Evolutionary conservation across 768 basidiomycete genomes (phyloP).

Genomic region (Termitomyces sp.): DNA sequence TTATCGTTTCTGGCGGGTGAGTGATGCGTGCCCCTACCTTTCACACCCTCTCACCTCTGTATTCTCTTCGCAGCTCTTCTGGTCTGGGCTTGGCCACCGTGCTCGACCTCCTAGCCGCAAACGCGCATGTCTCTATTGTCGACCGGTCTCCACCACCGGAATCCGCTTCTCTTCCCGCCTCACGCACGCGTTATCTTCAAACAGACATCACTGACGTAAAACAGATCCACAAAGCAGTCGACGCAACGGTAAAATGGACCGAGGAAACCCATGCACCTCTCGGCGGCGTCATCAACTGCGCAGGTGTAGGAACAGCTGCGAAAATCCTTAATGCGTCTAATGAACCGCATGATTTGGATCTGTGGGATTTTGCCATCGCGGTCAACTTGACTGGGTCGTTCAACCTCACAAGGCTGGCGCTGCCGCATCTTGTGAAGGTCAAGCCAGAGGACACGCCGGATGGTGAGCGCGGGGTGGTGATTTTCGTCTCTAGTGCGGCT

Average conservation of each 20-base stretch:
- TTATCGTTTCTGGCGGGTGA: constrained; percentile 54
- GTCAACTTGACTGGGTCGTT: constrained; percentile 57
- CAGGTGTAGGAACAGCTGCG: constrained; percentile 40
- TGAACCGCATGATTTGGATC: constrained; percentile 40
- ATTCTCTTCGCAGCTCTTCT: constrained; percentile 33
- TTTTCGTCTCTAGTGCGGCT: not conserved
- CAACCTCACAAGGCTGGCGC: constrained; percentile 49
- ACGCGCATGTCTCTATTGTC: not conserved
- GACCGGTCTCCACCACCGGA: not conserved
- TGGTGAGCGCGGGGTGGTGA: not conserved
- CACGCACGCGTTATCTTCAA: not conserved
- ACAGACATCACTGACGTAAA: not conserved
- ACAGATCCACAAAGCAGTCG: constrained; percentile 1
- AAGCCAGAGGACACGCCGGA: constrained; percentile 29
- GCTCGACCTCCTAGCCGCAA: constrained; percentile 32
- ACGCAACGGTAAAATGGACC: constrained; percentile 32
- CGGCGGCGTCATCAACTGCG: constrained; percentile 55
- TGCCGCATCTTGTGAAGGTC: constrained; percentile 44
- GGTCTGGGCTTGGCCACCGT: constrained; percentile 54
- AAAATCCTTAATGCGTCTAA: constrained; percentile 44
- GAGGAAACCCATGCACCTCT: constrained; percentile 33
- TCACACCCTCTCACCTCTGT: not conserved
- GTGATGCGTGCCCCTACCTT: constrained; percentile 9
- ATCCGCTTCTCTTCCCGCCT: not conserved
- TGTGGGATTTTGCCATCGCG: constrained; percentile 46